Base-by-base conservation (phyloP, 805 yeast species). In the Saccharomycopsis malanga region DNA sequence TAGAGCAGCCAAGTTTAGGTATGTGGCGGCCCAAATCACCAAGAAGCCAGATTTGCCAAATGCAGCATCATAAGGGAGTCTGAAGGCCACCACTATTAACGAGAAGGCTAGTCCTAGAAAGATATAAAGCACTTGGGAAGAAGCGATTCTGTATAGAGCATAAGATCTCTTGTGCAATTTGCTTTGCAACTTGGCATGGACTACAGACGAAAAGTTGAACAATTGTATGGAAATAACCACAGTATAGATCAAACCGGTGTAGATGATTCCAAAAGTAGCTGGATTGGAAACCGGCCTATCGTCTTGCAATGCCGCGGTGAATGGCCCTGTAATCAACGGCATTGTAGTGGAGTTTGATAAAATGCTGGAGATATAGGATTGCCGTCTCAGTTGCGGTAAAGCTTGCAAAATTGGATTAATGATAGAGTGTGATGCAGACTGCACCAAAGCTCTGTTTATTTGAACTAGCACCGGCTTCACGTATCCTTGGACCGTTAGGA, bases 31-130 rank as follows among this genome's bases (percentile, higher is more conserved):
- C 93, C 93, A 86, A 54, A 74, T 76, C 1, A 84, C 79, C 35
- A 85, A 71, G 61, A 84, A 84, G 0, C 94, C 94, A 9, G 79
- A 76, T 30, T 63, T 69, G 1, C 87, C 88, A 66, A 77, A 83
- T 0, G 85, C 64, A 2, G 47, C 57, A 14, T 75, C 71, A 58
- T 81, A 74, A 54, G 77, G 74, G 25, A 83, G 70, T 56, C 81
- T 86, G 67, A 78, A 80, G 1, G 85, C 85, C 14, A 82, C 73
- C 24, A 84, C 72, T 3, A 84, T 77, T 29, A 77, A 62, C 18
- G 81, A 70, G 56, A 73, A 75, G 41, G 76, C 73, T 32, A 85
- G 63, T 15, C 87, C 74, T 24, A 83, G 57, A 21, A 81, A 54
- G 42, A 83, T 65, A 56, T 70, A 83, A 3, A 79, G 71, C 4